Base-by-base conservation (phyloP, 805 yeast species). In the Wickerhamiella qilinensis region DNA sequence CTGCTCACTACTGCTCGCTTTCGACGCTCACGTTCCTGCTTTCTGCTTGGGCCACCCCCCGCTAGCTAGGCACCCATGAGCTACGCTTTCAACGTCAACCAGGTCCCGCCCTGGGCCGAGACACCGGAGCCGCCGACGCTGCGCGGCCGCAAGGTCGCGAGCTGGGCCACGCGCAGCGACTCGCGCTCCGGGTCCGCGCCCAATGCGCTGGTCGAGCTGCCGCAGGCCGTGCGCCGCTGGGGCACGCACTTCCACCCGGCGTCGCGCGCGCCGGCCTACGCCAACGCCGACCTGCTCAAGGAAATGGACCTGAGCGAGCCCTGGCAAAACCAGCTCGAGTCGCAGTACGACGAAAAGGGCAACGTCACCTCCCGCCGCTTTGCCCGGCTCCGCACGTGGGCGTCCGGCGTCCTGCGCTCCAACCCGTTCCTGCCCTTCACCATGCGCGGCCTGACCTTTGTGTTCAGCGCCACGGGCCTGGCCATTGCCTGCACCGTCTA, bases 401-500 rank as follows among this genome's bases (percentile, higher is more conserved):
- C 33, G 25, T 15, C 36, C 20, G 46, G 45, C 22, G 59, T 78
- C 20, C 59, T 86, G 24, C 67, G 81, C 39, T 72, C 73, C 44
- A 84, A 81, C 54, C 86, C 93, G 16, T 77, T 81, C 47, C 67
- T 85, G 11, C 95, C 96, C 1, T 62, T 88, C 36, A 67, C 78
- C 19, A 69, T 88, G 45, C 63, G 98, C 44, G 53, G 75, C 2
- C 58, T 71, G 29, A 73, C 74, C 21, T 63, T 75, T 28, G 47
- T 73, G 12, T 65, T 84, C 32, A 73, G 83, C 11, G 58, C 71
- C 0, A 59, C 75, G 27, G 83, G 95, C 0, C 64, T 88, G 45
- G 91, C 75, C 0, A 54, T 88, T 20, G 85, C 96, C 0, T 83
- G 38, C 73, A 65, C 53, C 48, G 57, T 38, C 18, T 57, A 42